Conservation (phyloP, 208 protist species). For the Angomonas ambiguus region DNA sequence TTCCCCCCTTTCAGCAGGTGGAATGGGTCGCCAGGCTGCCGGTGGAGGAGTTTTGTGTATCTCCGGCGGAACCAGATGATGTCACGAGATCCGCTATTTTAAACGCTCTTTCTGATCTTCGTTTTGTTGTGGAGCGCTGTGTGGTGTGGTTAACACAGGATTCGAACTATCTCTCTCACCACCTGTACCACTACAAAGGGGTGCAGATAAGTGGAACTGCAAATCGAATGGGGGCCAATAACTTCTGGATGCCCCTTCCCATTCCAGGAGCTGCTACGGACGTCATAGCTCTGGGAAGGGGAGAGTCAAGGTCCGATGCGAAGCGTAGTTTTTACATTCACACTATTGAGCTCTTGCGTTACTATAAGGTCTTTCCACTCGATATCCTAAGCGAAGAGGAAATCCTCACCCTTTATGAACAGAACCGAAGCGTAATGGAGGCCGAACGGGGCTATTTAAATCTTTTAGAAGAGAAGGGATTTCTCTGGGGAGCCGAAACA, state of each 20-base stretch:
- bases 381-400: constrained; percentile 12
- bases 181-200: constrained; percentile 53
- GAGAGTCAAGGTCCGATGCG: constrained; percentile 36
- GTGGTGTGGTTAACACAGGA: not conserved
- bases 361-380: constrained; percentile 38
- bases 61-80: too few relatives aligned
- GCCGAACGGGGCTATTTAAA: not conserved
- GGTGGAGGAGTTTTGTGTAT: too few relatives aligned
- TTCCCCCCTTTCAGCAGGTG: constrained; percentile 41
- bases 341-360: constrained; percentile 43
- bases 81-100: not conserved
- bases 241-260: constrained; percentile 68
- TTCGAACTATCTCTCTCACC: not conserved
- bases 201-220: constrained; percentile 27
- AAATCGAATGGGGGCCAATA: constrained; percentile 34
- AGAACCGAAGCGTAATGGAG: not conserved
- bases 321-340: constrained; percentile 58
- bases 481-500: not conserved
- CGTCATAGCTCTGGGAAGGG: constrained; percentile 52
- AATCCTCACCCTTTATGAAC: not conserved
- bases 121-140: not conserved
- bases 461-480: not conserved
- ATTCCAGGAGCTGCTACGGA: constrained; percentile 22
- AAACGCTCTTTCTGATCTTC: not conserved
- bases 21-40: constrained; percentile 51